Evolutionary conservation across 768 basidiomycete species (phyloP).

Genomic region (Cystofilobasidium bisporidii): DNA sequence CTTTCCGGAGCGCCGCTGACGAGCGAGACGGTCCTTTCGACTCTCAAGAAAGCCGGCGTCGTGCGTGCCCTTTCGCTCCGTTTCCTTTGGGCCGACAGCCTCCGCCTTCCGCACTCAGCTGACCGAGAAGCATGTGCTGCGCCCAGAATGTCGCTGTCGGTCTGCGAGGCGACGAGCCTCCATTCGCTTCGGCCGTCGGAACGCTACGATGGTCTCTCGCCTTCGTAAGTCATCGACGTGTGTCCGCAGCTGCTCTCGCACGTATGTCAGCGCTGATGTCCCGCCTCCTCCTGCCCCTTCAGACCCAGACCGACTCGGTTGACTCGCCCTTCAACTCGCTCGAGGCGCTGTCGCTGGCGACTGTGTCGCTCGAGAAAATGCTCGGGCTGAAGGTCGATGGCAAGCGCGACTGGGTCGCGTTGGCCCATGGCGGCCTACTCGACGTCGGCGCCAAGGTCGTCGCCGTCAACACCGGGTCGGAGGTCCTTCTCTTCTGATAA

Average conservation of each 20-base stretch:
- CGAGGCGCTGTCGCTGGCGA: conserved; percentile 48
- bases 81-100: no score
- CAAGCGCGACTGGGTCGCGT: conserved; percentile 17
- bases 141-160: background rate
- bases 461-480: background rate
- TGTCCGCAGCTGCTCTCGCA: no score
- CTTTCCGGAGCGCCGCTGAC: conserved; percentile 68
- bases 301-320: conserved; percentile 15
- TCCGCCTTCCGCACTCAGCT: no score
- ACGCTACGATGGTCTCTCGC: background rate
- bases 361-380: conserved; percentile 50
- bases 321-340: background rate
- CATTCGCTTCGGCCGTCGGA: background rate
- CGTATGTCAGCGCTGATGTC: background rate
- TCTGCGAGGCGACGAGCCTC: background rate
- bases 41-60: conserved; percentile 53
- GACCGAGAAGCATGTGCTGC: no score
- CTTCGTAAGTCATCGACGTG: background rate
- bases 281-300: background rate
- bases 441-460: conserved; percentile 10
- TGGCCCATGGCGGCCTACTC: background rate
- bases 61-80: background rate
- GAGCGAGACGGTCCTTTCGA: conserved; percentile 50
- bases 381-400: conserved; percentile 41
- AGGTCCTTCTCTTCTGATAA: conserved; percentile 3